A percentile compares a stretch with the other conserved stretches of the same genome.
Evolutionary conservation across 2,329 filamentous ascomycete genomes (phyloP).

Genomic region (Fonsecaea pedrosoi): DNA sequence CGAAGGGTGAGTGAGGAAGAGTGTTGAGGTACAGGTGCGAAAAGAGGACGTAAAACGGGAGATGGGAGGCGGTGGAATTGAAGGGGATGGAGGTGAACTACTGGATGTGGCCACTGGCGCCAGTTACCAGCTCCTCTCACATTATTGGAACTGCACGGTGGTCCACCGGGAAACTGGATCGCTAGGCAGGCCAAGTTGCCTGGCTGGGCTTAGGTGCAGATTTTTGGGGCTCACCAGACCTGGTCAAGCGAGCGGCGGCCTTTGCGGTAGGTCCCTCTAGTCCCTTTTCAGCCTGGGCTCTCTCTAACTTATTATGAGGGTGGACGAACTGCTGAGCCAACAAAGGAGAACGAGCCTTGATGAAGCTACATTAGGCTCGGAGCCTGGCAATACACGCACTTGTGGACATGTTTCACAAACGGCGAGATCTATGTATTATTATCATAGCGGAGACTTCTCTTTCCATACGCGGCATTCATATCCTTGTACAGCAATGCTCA

Average conservation of each 20-base stretch:
- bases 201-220: slow-evolving; percentile 14
- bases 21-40: slow-evolving; percentile 8
- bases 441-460: not conserved
- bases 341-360: not conserved
- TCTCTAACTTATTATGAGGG: not conserved
- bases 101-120: not conserved
- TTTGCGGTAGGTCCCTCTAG: slow-evolving; percentile 15
- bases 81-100: not conserved
- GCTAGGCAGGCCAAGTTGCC: slow-evolving; percentile 15
- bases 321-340: not conserved
- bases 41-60: slow-evolving; percentile 39
- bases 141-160: not conserved
- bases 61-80: slow-evolving; percentile 48
- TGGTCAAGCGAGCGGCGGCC: slow-evolving; percentile 14
- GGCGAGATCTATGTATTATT: not conserved
- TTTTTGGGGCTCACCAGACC: slow-evolving; percentile 5
- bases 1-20: slow-evolving; percentile 44
- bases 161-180: slow-evolving; percentile 21
- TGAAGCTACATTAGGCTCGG: not conserved
- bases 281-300: slow-evolving; percentile 4
- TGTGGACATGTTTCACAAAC: no score
- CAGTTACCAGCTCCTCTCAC: slow-evolving; percentile 3
- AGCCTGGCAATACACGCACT: not conserved
- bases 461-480: not conserved
- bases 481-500: no score